Base-by-base conservation (phyloP, 257 asterid species). In the Schizonepeta tenuifolia region DNA sequence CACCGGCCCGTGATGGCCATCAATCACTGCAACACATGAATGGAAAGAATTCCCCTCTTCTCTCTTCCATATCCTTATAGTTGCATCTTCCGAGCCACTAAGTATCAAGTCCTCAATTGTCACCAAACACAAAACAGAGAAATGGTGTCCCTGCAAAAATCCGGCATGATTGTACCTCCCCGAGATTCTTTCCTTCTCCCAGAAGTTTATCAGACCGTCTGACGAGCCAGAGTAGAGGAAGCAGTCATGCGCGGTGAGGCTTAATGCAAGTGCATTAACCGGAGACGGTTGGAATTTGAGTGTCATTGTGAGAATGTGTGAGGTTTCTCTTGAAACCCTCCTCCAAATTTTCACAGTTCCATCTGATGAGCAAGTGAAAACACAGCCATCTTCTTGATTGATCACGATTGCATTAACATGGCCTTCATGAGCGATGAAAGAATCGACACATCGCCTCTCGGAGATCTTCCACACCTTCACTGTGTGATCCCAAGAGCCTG, bases 81-180 rank as follows among this genome's bases (percentile, higher is more conserved):
- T 90, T 17, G 96, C 83, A 43, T 90, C 96, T 71, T 90, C 96
- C 0, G 96, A 89, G 3, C 96, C 96, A 57, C 96, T 89, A 3
- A 89, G 75, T 43, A 89, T 60, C 36, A 86, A 20, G 40, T 87
- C 89, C 9, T 77, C 86, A 0, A 90, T 14, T 8, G 96, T 71
- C 7, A 83, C 90, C 76, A 90, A 53, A 73, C 95, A 86, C 2
- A 87, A 86, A 5, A 90, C 92, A 0, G 90, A 81, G 70, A 90
- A 87, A 55, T 84, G 89, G 73, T 87, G 96, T 2, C 94, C 94
- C 56, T 86, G 92, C 49, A 90, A 38, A 67, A 90, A 86, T 1
- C 96, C 96, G 1, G 76, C 80, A 13, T 89, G 96, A 13, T 89
- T 89, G 51, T 83, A 89, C 73, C 93, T 77, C 18, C 92, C 90